Conservation (phyloP, 306 rosid genomes). For the Lathyrus tuberosus region DNA sequence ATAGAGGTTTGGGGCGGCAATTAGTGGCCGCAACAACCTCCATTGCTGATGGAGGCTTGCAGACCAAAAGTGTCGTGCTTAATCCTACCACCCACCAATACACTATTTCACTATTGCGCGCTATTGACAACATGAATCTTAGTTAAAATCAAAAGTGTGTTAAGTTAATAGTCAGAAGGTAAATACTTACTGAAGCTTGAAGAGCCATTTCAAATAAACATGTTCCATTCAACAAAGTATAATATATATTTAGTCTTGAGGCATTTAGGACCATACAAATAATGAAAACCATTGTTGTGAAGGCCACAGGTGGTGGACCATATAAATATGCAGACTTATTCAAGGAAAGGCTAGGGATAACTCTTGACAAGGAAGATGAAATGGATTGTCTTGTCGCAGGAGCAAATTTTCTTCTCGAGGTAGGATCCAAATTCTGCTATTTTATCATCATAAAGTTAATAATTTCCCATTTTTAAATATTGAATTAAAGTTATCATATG, state of each 20-base stretch:
- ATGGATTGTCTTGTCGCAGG: slow-evolving; percentile 98
- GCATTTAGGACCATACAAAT: slow-evolving; percentile 30
- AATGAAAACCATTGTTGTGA: slow-evolving; percentile 49
- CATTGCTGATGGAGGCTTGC: no score
- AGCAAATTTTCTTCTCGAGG: slow-evolving; percentile 96
- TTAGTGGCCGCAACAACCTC: no score
- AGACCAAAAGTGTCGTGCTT: no score
- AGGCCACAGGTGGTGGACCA: slow-evolving; percentile 99
- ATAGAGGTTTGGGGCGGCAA: no score
- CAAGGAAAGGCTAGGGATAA: slow-evolving; percentile 74
- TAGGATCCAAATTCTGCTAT: slow-evolving; percentile 44
- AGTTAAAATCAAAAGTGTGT: slow-evolving; percentile 29
- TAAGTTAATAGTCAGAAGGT: slow-evolving; percentile 19
- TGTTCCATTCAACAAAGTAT: slow-evolving; percentile 9
- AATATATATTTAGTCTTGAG: slow-evolving; percentile 34
- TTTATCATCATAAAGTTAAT: slow-evolving; percentile 5
- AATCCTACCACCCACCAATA: no score
- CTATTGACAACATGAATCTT: background rate
- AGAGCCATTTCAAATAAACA: slow-evolving; percentile 22
- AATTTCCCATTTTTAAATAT: slow-evolving; percentile 33
- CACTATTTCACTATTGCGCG: no score
- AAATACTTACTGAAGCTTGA: slow-evolving; percentile 8
- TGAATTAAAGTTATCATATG: background rate
- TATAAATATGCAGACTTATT: slow-evolving; percentile 76
- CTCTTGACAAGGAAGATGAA: slow-evolving; percentile 93